Conservation (phyloP, 768 basidiomycete genomes). For the Crucibulum laeve region DNA sequence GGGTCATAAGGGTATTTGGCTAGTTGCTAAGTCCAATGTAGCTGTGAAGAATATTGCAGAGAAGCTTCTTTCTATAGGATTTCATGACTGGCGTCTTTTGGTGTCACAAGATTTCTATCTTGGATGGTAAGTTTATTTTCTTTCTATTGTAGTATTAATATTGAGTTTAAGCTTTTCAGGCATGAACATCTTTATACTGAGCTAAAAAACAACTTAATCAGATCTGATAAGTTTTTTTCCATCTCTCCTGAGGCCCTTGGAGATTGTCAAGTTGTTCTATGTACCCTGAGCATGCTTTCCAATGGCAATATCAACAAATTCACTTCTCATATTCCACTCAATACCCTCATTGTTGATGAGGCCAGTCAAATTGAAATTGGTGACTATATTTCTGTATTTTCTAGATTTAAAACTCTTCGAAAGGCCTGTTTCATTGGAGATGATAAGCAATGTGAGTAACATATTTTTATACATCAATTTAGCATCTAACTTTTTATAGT, state of each 20-base stretch:
- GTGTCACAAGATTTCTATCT: slow-evolving; percentile 66
- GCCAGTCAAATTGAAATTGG: slow-evolving; percentile 66
- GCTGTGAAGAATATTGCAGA: slow-evolving; percentile 90
- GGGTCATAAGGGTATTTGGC: slow-evolving; percentile 58
- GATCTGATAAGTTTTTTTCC: slow-evolving; percentile 32
- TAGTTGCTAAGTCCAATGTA: slow-evolving; percentile 82
- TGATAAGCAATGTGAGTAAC: slow-evolving; percentile 54
- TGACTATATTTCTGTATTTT: slow-evolving; percentile 39
- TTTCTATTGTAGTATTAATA: slow-evolving; percentile 4
- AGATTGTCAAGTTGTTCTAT: slow-evolving; percentile 59
- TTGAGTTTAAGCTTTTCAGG: slow-evolving; percentile 36
- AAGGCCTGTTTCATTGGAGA: slow-evolving; percentile 66
- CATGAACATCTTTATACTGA: slow-evolving; percentile 72
- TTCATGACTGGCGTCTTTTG: slow-evolving; percentile 58
- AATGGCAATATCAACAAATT: slow-evolving; percentile 27
- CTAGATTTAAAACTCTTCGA: slow-evolving; percentile 31
- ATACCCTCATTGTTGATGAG: slow-evolving; percentile 58
- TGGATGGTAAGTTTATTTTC: slow-evolving; percentile 46
- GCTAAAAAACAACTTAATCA: slow-evolving; percentile 47
- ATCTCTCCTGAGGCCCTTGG: slow-evolving; percentile 10
- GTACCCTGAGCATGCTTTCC: slow-evolving; percentile 77
- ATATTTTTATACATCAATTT: slow-evolving; percentile 9
- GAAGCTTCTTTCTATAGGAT: slow-evolving; percentile 55
- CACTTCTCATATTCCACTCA: slow-evolving; percentile 32
- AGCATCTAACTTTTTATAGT: slow-evolving; percentile 37